Conservation (phyloP, 192 early-diverging fungal species). For the Backusella liffmaniae region DNA sequence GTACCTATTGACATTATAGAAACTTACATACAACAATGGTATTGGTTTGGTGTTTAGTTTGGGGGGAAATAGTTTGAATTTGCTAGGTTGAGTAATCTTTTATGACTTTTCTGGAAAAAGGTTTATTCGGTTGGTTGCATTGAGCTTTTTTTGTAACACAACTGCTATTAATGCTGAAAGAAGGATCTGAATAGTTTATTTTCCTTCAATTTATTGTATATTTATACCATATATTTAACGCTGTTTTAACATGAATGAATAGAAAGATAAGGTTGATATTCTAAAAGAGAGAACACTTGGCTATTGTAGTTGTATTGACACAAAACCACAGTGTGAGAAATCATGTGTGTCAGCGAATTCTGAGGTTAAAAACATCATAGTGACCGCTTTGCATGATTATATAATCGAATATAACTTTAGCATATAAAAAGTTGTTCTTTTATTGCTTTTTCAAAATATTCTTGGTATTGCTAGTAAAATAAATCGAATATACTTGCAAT, state of each 20-base stretch:
- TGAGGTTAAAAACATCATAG: neutral
- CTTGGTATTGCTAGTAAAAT: neutral
- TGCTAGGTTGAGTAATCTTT: neutral
- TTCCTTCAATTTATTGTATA: neutral
- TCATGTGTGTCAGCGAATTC: neutral
- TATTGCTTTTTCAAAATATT: neutral
- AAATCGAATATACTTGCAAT: neutral
- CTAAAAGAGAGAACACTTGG: neutral
- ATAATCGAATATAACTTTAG: neutral
- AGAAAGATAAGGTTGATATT: neutral
- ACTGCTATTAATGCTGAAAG: neutral
- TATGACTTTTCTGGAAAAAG: neutral
- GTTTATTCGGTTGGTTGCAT: neutral
- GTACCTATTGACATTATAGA: too few relatives aligned
- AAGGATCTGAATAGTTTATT: neutral
- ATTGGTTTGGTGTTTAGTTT: neutral
- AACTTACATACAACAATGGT: neutral
- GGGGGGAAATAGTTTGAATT: neutral
- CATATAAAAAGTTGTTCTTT: neutral
- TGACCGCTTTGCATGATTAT: neutral
- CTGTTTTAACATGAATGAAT: neutral
- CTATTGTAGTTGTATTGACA: neutral
- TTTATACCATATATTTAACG: neutral
- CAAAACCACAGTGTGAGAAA: neutral
- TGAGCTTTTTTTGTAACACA: neutral